Base-by-base conservation (phyloP, 306 rosid genomes). In the Potentilla sterilis region DNA sequence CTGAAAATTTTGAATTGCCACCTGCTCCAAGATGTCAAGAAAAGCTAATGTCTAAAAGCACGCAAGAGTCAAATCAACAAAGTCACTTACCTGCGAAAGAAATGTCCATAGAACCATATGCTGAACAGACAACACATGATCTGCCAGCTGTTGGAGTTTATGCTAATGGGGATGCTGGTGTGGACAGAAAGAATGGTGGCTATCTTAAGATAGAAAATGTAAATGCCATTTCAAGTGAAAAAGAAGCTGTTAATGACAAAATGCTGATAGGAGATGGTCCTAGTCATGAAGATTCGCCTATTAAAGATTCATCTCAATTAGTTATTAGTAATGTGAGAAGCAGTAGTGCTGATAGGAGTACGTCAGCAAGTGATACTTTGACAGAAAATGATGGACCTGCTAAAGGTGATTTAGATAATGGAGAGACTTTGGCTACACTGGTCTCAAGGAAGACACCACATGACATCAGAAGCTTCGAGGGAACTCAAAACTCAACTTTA, bases 11-110 rank as follows among this genome's bases (percentile, higher is more conserved):
- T 54, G 78, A 68, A 64, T 10, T 72, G 67, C 75, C 80, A 67
- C 55, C 74, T 72, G 62, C 63, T 79, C 71, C 67, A 77, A 73
- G 73, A 55, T 82, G 74, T 83, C 79, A 70, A 34, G 82, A 76
- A 75, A 44, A 61, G 52, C 73, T 65, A 74, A 78, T 59, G 55
- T 48, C 64, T 66, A 24, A 3, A 38, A 72, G 63, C 21, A 37
- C 79, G 48, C 83, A 84, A 73, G 87, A 77, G 69, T 78, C 66
- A 72, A 78, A 79, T 72, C 84, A 84, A 79, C 80, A 76, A 72
- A 69, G 46, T 76, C 73, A 78, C 52, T 41, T 75, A 22, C 58
- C 82, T 15, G 77, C 77, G 75, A 85, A 82, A 5, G 40, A 3
- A 14, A 16, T 28, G 71, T 75, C 78, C 47, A 52, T 77, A 64